Conservation (phyloP, 495 filamentous ascomycete species). For the Geoglossum glabrum region DNA sequence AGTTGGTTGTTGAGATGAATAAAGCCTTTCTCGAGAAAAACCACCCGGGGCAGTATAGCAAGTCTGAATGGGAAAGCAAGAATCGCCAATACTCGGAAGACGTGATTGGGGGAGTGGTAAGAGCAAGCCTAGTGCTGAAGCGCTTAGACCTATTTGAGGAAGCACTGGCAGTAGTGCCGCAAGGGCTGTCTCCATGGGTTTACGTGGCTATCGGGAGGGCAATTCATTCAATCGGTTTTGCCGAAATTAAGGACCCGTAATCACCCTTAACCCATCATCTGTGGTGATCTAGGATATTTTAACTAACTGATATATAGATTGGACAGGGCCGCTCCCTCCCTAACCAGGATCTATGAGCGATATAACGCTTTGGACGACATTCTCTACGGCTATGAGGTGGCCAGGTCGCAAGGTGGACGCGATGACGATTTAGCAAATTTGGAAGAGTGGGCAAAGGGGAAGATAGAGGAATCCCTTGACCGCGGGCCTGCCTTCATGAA, state of each 20-base stretch:
- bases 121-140: not conserved
- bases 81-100: not conserved
- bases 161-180: not conserved
- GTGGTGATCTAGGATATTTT: not conserved
- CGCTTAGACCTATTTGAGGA: not conserved
- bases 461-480: not conserved
- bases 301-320: not conserved
- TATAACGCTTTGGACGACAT: not conserved
- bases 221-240: not conserved
- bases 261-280: not conserved
- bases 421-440: not conserved
- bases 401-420: not conserved
- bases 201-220: not conserved
- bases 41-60: not conserved
- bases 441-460: not conserved
- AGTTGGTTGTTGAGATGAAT: not conserved
- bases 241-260: not conserved
- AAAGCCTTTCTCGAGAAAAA: not conserved
- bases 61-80: not conserved
- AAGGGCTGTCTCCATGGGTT: not conserved
- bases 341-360: not conserved
- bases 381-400: not conserved
- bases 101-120: not conserved
- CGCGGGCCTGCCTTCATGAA: not conserved
- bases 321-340: not conserved